Conservation (phyloP, 176 grass and related monocot genomes). For the Eleusine indica region DNA sequence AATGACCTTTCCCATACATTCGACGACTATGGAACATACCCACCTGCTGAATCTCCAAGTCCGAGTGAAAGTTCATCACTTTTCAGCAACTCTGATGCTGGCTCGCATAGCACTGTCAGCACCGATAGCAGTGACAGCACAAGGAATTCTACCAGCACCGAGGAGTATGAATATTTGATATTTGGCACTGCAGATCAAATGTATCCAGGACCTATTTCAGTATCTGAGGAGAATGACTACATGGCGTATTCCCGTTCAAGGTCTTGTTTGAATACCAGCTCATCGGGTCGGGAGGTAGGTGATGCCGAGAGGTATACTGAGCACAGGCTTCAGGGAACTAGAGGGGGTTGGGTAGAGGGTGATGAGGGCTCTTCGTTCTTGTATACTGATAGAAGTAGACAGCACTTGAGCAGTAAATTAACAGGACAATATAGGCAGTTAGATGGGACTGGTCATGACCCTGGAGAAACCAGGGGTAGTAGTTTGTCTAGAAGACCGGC, state of each 20-base stretch:
- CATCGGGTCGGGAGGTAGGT: slow-evolving; percentile 27
- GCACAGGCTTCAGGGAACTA: slow-evolving; percentile 18
- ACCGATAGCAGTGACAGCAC: slow-evolving; percentile 68
- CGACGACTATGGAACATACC: slow-evolving; percentile 37
- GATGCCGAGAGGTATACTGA: slow-evolving; percentile 5
- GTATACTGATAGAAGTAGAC: slow-evolving; percentile 59
- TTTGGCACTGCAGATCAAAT: slow-evolving; percentile 51
- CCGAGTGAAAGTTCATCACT: slow-evolving; percentile 83
- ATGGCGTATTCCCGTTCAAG: slow-evolving; percentile 18
- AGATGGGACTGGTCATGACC: slow-evolving; percentile 57
- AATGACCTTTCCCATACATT: slow-evolving; percentile 28
- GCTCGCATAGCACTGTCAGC: slow-evolving; percentile 62
- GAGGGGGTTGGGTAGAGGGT: slow-evolving; percentile 31
- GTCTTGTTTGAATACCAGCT: slow-evolving; percentile 50
- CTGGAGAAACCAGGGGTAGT: slow-evolving; percentile 42
- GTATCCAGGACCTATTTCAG: slow-evolving; percentile 24
- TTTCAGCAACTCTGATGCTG: slow-evolving; percentile 73
- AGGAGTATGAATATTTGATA: slow-evolving; percentile 56
- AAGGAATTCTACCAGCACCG: slow-evolving; percentile 73
- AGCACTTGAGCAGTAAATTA: slow-evolving; percentile 51
- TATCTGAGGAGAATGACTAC: slow-evolving; percentile 29
- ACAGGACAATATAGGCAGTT: slow-evolving; percentile 57
- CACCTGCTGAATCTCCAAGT: slow-evolving; percentile 59
- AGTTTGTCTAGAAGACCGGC: slow-evolving; percentile 56
- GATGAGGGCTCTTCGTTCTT: slow-evolving; percentile 40